phyloP scores from a whole-genome alignment of 768 basidiomycete genomes.

The Suillus lakei region DNA sequence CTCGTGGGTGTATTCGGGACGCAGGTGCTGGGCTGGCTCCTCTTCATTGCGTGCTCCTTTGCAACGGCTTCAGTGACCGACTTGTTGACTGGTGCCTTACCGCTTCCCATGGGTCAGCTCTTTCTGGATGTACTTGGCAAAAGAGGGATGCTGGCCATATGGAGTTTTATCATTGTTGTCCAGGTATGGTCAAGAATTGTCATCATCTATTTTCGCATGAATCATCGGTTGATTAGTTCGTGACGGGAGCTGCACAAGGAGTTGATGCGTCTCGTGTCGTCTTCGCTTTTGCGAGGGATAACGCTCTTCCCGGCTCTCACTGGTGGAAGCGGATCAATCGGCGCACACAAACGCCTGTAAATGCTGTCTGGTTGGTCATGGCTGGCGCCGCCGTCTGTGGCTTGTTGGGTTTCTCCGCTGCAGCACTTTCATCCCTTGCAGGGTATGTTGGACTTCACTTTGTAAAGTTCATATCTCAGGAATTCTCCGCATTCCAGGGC shows the following conservation, averaged over 20 bases:
- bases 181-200: constrained; percentile 38
- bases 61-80: constrained; percentile 59
- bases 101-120: constrained; percentile 75
- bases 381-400: constrained; percentile 58
- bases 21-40: constrained; percentile 66
- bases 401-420: constrained; percentile 64
- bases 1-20: constrained; percentile 65
- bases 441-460: constrained; percentile 47
- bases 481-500: constrained; percentile 45
- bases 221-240: constrained; percentile 47
- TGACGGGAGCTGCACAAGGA: constrained; percentile 74
- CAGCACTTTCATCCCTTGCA: constrained; percentile 68
- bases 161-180: constrained; percentile 73
- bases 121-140: constrained; percentile 70
- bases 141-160: constrained; percentile 71
- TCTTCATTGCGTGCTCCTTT: constrained; percentile 68
- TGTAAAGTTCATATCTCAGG: background rate
- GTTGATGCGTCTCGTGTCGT: constrained; percentile 79
- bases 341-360: constrained; percentile 69
- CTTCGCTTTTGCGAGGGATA: constrained; percentile 76
- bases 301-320: constrained; percentile 72
- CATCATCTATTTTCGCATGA: background rate
- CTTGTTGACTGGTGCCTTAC: constrained; percentile 52
- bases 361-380: constrained; percentile 80
- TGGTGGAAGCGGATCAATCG: constrained; percentile 69